Evolutionary conservation across 192 early-diverging fungal genomes (phyloP).

Genomic region (Linnemannia hyalina): DNA sequence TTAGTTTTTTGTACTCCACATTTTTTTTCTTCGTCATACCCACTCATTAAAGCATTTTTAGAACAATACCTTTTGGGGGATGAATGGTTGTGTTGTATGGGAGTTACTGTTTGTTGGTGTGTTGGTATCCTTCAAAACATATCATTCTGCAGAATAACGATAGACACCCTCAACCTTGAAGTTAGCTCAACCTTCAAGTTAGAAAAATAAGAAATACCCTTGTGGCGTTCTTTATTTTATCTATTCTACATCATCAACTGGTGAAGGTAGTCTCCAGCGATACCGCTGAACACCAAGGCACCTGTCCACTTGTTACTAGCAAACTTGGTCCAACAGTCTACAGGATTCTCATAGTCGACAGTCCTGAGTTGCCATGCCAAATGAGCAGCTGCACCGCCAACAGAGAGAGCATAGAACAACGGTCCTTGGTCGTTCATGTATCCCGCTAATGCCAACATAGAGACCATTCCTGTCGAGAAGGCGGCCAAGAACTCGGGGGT

Average conservation of each 20-base stretch:
- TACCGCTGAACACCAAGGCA: constrained; percentile 79
- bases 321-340: constrained; percentile 83
- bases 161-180: background rate
- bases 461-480: constrained; percentile 80
- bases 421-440: constrained; percentile 84
- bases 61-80: no score
- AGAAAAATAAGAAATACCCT: background rate
- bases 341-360: constrained; percentile 74
- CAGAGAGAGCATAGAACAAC: constrained; percentile 79
- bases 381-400: constrained; percentile 81
- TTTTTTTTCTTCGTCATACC: background rate
- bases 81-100: no score
- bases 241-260: constrained; percentile 26
- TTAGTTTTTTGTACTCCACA: background rate
- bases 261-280: constrained; percentile 69
- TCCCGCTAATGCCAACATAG: constrained; percentile 77
- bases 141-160: background rate
- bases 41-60: background rate
- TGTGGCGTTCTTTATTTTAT: background rate
- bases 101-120: no score
- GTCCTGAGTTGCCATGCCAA: constrained; percentile 85
- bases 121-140: no score
- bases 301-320: constrained; percentile 85
- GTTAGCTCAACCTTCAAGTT: background rate
- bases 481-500: constrained; percentile 75